Conservation (phyloP, 148 eudicot genomes). For the Rhododendron molle region DNA sequence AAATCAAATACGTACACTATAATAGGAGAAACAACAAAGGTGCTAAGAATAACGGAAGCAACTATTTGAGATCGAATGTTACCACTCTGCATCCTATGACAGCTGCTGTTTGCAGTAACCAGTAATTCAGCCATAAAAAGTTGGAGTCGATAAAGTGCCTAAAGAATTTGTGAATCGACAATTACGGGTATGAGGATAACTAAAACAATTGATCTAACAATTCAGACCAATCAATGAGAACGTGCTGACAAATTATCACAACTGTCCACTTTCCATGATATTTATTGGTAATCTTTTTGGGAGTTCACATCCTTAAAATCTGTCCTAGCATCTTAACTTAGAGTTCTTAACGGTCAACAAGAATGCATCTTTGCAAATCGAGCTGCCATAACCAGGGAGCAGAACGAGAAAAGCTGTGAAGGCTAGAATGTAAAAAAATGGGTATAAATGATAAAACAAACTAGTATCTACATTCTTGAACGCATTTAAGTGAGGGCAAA, state of each 20-base stretch:
- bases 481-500: neutral
- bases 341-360: neutral
- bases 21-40: neutral
- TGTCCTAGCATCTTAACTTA: neutral
- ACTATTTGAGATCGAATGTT: neutral
- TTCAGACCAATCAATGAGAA: neutral
- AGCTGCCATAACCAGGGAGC: neutral
- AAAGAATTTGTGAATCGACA: neutral
- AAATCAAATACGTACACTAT: neutral
- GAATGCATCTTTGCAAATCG: neutral
- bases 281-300: neutral
- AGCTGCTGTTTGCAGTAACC: neutral
- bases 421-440: neutral
- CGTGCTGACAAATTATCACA: neutral
- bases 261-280: neutral
- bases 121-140: slow-evolving; percentile 5
- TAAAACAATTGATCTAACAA: neutral
- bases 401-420: neutral
- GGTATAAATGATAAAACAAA: neutral
- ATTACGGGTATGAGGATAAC: neutral
- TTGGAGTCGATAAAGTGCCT: neutral
- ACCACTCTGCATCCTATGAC: neutral
- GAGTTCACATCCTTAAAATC: neutral
- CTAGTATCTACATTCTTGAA: neutral
- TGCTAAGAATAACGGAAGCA: neutral